Evolutionary conservation across 331 rosid genomes (phyloP).

Genomic region (Malus hybrid): DNA sequence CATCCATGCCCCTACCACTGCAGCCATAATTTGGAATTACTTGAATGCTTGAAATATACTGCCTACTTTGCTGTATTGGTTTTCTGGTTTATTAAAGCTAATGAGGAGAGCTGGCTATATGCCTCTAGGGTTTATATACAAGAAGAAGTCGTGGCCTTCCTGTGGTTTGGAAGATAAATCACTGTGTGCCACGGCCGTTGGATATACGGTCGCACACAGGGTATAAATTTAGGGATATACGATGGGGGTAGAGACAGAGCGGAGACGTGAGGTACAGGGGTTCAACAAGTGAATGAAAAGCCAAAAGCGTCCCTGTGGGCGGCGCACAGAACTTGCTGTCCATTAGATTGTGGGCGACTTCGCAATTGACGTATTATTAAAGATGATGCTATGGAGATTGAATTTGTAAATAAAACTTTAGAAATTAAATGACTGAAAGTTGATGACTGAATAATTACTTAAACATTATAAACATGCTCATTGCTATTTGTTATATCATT

Average conservation of each 20-base stretch:
- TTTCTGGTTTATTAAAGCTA: not conserved
- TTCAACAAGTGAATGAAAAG: too few species aligned
- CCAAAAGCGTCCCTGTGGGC: too few species aligned
- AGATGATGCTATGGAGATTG: fast-evolving
- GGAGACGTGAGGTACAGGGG: too few species aligned
- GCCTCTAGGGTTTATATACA: constrained; percentile 4
- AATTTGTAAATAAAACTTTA: too few species aligned
- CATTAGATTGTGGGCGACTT: too few species aligned
- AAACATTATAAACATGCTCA: too few species aligned
- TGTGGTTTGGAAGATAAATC: not conserved
- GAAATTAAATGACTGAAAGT: too few species aligned
- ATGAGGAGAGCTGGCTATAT: not conserved
- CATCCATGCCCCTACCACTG: constrained; percentile 53
- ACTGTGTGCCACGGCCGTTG: not conserved
- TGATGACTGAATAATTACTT: too few species aligned
- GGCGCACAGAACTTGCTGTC: too few species aligned
- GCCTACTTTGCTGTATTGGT: not conserved
- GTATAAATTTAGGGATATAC: constrained; percentile 1
- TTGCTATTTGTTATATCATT: too few species aligned
- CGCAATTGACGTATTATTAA: too few species aligned
- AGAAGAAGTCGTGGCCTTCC: not conserved
- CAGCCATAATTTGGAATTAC: constrained; percentile 37
- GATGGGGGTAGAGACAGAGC: too few species aligned
- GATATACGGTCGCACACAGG: not conserved
- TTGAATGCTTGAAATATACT: not conserved